phyloP scores from a whole-genome alignment of 306 rosid species.

The Sicyos baderoa region DNA sequence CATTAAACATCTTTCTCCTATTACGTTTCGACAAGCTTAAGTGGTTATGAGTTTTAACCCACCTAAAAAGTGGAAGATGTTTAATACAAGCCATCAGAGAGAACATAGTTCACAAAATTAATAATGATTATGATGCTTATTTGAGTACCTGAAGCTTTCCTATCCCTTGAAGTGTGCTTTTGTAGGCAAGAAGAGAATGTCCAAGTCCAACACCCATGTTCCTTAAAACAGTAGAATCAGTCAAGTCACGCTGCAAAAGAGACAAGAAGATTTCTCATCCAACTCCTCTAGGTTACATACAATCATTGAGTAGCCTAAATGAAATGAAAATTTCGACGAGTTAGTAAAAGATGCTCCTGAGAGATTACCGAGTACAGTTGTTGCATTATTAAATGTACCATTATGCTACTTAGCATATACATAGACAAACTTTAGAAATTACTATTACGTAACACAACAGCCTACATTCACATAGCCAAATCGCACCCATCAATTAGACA shows the following conservation, averaged over 20 bases:
- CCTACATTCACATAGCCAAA: not conserved
- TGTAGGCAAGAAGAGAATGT: conserved; percentile 86
- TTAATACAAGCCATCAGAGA: not conserved
- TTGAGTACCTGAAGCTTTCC: conserved; percentile 70
- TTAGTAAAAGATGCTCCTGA: not conserved
- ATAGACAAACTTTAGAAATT: not conserved
- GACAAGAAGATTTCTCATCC: not conserved
- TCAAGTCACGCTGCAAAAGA: conserved; percentile 58
- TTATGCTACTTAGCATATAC: not conserved
- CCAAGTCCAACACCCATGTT: conserved; percentile 85
- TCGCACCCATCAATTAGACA: not conserved
- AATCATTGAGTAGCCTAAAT: not conserved
- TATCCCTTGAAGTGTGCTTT: conserved; percentile 74
- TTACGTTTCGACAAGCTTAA: not conserved
- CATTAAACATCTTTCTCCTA: not conserved
- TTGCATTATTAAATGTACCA: not conserved
- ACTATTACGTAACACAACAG: not conserved
- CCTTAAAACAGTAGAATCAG: conserved; percentile 92
- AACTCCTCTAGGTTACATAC: not conserved
- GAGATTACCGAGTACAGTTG: not conserved
- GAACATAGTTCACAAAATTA: not conserved
- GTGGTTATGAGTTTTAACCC: not conserved
- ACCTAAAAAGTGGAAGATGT: not conserved
- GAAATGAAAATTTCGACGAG: not conserved
- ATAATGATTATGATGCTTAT: conserved; percentile 2